Evolutionary conservation across 257 asterid species (phyloP), one percentile per base, ranked within the genome.

Genomic region (Jaltomata sinuosa): DNA sequence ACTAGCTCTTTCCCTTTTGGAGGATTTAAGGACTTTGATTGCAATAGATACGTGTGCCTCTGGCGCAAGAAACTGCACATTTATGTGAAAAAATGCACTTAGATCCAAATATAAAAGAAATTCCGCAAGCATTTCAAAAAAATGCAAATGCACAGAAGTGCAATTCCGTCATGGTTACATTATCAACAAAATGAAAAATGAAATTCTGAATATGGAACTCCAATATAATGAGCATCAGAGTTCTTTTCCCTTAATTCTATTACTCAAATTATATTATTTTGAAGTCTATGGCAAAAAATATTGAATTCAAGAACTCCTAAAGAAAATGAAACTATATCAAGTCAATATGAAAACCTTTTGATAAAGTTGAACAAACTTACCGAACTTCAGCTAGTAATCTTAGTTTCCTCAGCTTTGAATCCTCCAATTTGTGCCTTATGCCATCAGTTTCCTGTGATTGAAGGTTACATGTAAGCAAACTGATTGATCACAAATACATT

Each of bases 381-480:
- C 97, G 83, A 87, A 96, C 94, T 94, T 96, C 98, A 83, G 95
- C 98, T 67, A 91, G 90, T 61, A 93, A 92, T 8, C 85, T 88
- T 82, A 79, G 84, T 87, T 89, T 92, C 88, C 90, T 88, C 85
- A 89, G 89, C 85, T 88, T 91, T 9, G 91, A 90, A 8, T 84
- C 84, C 84, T 88, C 94, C 86, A 96, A 84, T 82, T 86, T 90
- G 79, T 88, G 90, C 86, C 87, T 93, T 90, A 79, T 89, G 68
- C 16, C 89, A 84, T 89, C 86, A 27, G 89, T 79, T 57, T 94
- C 98, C 99, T 96, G 93, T 57, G 87, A 72, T 71, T 29, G 47
- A 21, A 83, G 52, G 22, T 69, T 0, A 18, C 31, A 76, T 14
- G 15, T 68, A 14, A 64, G 15, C 32, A 25, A 47, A 76, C 16